A percentile compares a stretch with the other conserved stretches of the same genome.
Evolutionary conservation across 1,284 basidiomycete species (phyloP).

Genomic region (Sparassis latifolia): DNA sequence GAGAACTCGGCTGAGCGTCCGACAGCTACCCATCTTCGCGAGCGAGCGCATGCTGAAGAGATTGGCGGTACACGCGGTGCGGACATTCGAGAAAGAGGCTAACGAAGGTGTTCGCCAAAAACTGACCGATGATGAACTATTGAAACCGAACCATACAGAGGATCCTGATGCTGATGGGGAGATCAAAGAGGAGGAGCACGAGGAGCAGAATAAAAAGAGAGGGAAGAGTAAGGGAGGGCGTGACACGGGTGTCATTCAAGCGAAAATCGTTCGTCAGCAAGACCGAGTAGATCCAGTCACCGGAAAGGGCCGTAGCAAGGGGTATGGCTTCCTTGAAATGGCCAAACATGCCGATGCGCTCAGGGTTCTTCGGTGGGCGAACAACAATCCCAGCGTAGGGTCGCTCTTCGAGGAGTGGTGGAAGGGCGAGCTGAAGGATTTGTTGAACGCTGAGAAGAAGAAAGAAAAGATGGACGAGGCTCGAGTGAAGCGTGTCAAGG

Average conservation of each 20-base stretch:
- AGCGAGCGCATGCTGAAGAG: conserved; percentile 88
- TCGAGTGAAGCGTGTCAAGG: conserved; percentile 51
- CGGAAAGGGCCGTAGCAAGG: conserved; percentile 82
- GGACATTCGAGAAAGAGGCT: conserved; percentile 79
- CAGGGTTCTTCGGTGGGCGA: conserved; percentile 89
- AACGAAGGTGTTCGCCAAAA: conserved; percentile 53
- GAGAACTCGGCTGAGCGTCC: conserved; percentile 88
- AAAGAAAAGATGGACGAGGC: conserved; percentile 42
- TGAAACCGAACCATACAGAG: conserved; percentile 9
- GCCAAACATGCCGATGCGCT: conserved; percentile 83
- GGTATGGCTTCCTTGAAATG: conserved; percentile 96
- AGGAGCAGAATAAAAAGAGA: conserved; percentile 23
- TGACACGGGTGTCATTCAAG: conserved; percentile 70
- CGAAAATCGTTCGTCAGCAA: conserved; percentile 83
- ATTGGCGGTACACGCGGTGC: conserved; percentile 77
- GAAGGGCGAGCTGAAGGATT: conserved; percentile 71
- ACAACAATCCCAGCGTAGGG: conserved; percentile 74
- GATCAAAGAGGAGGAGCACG: conserved; percentile 24
- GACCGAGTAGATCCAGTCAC: conserved; percentile 87
- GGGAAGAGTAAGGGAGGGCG: conserved; percentile 34
- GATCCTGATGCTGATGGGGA: conserved; percentile 25
- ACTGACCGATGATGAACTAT: conserved; percentile 71
- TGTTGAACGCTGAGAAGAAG: conserved; percentile 57
- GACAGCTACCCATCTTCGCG: conserved; percentile 87
- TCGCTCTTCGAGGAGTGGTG: conserved; percentile 75